Evolutionary conservation across 2,329 filamentous ascomycete genomes (phyloP), one percentile per base, ranked within the genome.

Genomic region (Aspergillus intermedius): DNA sequence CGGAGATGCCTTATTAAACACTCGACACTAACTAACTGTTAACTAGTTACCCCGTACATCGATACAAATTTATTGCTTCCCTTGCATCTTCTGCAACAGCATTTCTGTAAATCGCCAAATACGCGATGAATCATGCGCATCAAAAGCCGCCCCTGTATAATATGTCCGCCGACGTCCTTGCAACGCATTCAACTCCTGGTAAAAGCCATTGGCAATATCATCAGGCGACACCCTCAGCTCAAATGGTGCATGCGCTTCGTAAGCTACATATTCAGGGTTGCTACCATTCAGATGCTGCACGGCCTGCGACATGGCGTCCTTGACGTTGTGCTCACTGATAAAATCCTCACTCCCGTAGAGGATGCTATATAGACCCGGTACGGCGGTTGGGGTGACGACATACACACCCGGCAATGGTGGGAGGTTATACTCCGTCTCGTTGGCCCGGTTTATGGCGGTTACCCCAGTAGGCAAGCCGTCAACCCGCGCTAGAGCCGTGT

Each of bases 101-200:
- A 9, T 22, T 19, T 41, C 21, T 3, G 40, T 28, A 44, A 46
- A 34, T 44, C 17, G 23, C 47, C 48, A 50, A 2, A 50, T 44
- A 8, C 30, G 45, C 7, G 52, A 45, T 7, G 49, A 48, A 3
- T 49, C 45, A n/a, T 51, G 49, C 37, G 43, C 13, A 17, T 54
- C 37, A n/a, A 46, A 53, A 2, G 50, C 47, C 9, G 50, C 68
- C 0, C 70, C 71, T 0, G 71, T 71, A 49, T 65, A 74, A 50
- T 56, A 74, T 3, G 70, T 74, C 8, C 53, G 60, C 15, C 59
- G 54, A 21, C 58, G 50, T 1, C 70, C 71, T 56, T 74, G 70
- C 19, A 74, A 56, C 0, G 56, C 61, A 35, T 71, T 68, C 34
- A 69, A 53, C 7, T 68, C 48, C 40, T 66, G 53, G 40, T 71